Base-by-base conservation (phyloP, 202 grass and related monocot genomes). In the Dendrocalamus latiflorus region DNA sequence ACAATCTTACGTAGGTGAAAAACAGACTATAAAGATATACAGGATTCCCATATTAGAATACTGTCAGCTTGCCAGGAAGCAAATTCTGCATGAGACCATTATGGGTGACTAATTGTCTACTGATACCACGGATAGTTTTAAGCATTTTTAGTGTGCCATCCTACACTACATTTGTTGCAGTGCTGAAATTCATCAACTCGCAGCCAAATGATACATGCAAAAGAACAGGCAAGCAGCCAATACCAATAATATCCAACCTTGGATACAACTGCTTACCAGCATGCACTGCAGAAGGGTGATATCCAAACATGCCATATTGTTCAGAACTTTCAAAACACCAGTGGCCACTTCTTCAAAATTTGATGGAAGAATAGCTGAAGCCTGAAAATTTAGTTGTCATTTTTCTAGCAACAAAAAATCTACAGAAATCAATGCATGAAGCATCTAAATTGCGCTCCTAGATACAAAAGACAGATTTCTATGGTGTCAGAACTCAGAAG, bases 331-430 rank as follows among this genome's bases (percentile, higher is more conserved):
- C 79, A 99, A 85, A 65, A 99, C 93, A 44, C 93, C 87, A 87
- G 93, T 99, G 68, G 96, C 91, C 33, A 93, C 96, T 91, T 94
- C 96, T 91, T 99, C 96, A 90, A 99, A 99, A 92, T 99, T 99
- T 80, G 96, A 99, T 62, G 96, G 96, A 86, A 99, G 96, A 75
- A 99, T 87, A 16, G 81, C 74, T 10, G 68, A 89, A 81, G 87
- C 90, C 96, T 99, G 87, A 91, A 87, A 86, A 48, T 6, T 51
- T 33, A 85, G 61, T 59, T 54, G 55, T 62, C 54, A 82, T 69
- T 79, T 82, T 81, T 70, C 25, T 72, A 68, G 49, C 54, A 84
- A 87, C 8, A 83, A 80, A 50, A 61, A 43, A 30, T 5, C 12
- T n/a, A 86, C 51, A 58, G 21, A 43, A 72, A 76, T 42, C n/a